Evolutionary conservation across 805 yeast species (phyloP), one percentile per base, ranked within the genome.

Genomic region (Sugiyamaella valdiviana): DNA sequence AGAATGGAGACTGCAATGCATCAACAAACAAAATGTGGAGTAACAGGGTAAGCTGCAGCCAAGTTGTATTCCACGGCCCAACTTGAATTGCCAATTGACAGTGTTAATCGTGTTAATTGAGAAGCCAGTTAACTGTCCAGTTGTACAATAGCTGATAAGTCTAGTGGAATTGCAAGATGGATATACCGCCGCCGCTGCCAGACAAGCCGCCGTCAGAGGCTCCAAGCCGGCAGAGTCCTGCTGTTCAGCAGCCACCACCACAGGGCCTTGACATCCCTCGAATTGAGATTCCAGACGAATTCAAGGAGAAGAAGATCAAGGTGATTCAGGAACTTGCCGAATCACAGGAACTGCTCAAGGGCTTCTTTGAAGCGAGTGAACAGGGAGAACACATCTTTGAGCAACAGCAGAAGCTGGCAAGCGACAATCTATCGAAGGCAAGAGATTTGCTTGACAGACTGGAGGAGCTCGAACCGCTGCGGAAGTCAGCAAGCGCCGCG

Each of bases 381-480:
- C 45, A 50, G 39, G 58, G 61, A 14, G 51, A 57, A 16, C 49
- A 59, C 6, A 43, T 69, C 2, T 55, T 58, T 17, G 45, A 54
- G 0, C 51, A 59, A 2, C 63, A 63, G 24, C 42, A 46, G 2
- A 57, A 56, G 6, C 50, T 63, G 4, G 69, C 68, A 10, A 21
- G 40, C 0, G 56, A 60, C 12, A 65, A 58, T 37, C 36, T 65
- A 7, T 44, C 45, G 2, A 43, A 51, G 10, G 54, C 73, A 0
- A 56, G 57, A 17, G 47, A 48, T 1, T 59, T 68, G n/a, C 48
- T 66, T 7, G 54, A 57, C 5, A 44, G 58, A 32, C 57, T 66
- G 9, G 50, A 57, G 2, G 53, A 57, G 2, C 44, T 70, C 36
- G 66, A 67, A 1, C 23, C 46, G 14, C 23, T 46, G 12, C 40